phyloP scores from a whole-genome alignment of 768 basidiomycete genomes.

The Mrakia blollopis region DNA sequence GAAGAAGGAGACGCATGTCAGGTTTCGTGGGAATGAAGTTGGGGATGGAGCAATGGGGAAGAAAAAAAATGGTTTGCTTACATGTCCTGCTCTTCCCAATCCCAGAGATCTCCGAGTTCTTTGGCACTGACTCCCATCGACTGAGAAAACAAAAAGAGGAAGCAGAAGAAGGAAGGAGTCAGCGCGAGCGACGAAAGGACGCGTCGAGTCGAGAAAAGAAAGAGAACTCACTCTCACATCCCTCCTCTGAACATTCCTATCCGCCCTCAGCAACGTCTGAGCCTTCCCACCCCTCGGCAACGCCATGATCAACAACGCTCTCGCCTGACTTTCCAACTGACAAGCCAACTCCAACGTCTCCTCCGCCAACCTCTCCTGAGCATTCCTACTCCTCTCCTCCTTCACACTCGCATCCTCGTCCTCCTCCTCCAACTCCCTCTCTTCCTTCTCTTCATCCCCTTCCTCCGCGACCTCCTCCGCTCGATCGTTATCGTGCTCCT shows the following conservation, averaged over 20 bases:
- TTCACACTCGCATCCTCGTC: background rate
- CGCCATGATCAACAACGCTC: slow-evolving; percentile 40
- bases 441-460: background rate
- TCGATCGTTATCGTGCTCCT: background rate
- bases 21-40: background rate
- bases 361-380: slow-evolving; percentile 26
- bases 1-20: background rate
- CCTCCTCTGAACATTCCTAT: slow-evolving; percentile 43
- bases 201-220: background rate
- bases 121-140: slow-evolving; percentile 37
- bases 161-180: background rate
- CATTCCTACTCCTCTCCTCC: background rate
- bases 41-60: background rate
- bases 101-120: slow-evolving; percentile 36
- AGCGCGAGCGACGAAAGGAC: background rate
- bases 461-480: background rate
- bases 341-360: slow-evolving; percentile 32
- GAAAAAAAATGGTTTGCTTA: slow-evolving; percentile 21
- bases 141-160: background rate
- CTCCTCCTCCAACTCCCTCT: slow-evolving; percentile 8
- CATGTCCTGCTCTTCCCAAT: slow-evolving; percentile 35
- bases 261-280: slow-evolving; percentile 42
- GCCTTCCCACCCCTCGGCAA: slow-evolving; percentile 39
- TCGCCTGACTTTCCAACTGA: slow-evolving; percentile 39
- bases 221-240: slow-evolving; percentile 35